A percentile compares a stretch with the other conserved stretches of the same genome.
These are phyloP conservation scores for Vanilla planifolia DNA, from an alignment of 106 monocot species.

Conservation along the genomic window DNA sequence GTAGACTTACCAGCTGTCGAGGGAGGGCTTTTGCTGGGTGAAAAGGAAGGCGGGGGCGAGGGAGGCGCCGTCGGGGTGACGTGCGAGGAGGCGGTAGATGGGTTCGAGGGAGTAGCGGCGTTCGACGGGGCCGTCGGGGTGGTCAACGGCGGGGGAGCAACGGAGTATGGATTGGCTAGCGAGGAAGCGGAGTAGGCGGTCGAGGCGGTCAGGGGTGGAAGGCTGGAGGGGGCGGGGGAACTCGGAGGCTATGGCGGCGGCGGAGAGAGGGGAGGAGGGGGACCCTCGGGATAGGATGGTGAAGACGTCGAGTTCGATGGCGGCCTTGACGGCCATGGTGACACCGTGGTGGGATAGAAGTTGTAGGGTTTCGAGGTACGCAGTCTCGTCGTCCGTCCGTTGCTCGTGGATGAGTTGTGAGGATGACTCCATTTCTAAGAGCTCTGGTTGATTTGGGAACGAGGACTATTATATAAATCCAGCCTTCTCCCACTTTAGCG, in stretches of 20 bases:
- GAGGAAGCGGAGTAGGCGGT: conserved; percentile 11
- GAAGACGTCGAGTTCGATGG: conserved; percentile 11
- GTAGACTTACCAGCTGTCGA: conserved; percentile 27
- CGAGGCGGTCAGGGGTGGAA: conserved; percentile 3
- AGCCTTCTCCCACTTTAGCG: too few species aligned
- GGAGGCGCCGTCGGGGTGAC: conserved; percentile 6
- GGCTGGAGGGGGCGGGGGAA: not conserved
- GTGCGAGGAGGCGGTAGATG: not conserved
- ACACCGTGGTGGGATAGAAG: not conserved
- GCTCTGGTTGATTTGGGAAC: too few species aligned
- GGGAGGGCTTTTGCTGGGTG: conserved; percentile 16
- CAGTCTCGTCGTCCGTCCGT: not conserved
- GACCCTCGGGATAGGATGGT: conserved; percentile 4
- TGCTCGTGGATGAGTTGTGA: too few species aligned
- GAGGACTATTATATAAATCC: too few species aligned
- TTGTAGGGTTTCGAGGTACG: not conserved
- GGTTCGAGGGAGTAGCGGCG: conserved; percentile 5
- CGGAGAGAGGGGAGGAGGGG: conserved; percentile 3
- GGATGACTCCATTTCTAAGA: too few species aligned
- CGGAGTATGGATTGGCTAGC: conserved; percentile 18
- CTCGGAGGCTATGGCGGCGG: conserved; percentile 5
- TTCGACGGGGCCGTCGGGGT: not conserved
- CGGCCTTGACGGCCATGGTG: conserved; percentile 14
- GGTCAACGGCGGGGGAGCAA: conserved; percentile 6
- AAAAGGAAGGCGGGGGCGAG: conserved; percentile 13